A percentile compares a stretch with the other conserved stretches of the same genome.
These are phyloP conservation scores for Auricularia cornea DNA, from an alignment of 768 basidiomycete genomes.

Conservation along the genomic window DNA sequence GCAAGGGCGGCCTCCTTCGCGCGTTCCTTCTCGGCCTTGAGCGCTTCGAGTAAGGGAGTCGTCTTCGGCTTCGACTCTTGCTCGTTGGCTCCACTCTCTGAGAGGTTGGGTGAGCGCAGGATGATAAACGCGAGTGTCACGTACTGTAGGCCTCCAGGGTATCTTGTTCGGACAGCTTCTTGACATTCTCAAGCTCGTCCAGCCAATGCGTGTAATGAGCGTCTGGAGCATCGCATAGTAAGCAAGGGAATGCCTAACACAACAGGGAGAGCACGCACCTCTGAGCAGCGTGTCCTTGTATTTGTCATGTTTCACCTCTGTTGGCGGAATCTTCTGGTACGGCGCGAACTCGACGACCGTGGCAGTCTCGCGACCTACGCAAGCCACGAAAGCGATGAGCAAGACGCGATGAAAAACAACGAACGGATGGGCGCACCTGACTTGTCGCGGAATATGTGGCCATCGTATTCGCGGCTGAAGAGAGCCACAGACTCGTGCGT, in stretches of 20 bases:
- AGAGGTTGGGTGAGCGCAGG: no score
- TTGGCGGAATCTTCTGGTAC: conserved; percentile 74
- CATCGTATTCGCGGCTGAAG: conserved; percentile 83
- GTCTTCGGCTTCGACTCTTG: conserved; percentile 59
- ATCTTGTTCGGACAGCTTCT: conserved; percentile 44
- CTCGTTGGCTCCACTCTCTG: conserved; percentile 41
- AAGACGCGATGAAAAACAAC: neutral
- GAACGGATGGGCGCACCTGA: conserved; percentile 46
- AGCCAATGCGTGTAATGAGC: conserved; percentile 80
- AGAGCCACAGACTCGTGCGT: conserved; percentile 56
- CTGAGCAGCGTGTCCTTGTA: conserved; percentile 79
- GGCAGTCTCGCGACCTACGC: conserved; percentile 72
- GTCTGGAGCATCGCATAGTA: conserved; percentile 34
- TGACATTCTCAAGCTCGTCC: conserved; percentile 54
- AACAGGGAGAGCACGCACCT: conserved; percentile 36
- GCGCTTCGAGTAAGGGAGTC: conserved; percentile 87
- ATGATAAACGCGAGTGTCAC: conserved; percentile 15
- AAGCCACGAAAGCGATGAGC: conserved; percentile 1
- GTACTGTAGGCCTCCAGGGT: conserved; percentile 58
- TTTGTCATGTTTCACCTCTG: conserved; percentile 71
- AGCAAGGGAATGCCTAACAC: no score
- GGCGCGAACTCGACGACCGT: conserved; percentile 93
- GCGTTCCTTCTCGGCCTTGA: conserved; percentile 67
- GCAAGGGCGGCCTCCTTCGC: neutral
- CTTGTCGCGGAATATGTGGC: conserved; percentile 88